Evolutionary conservation across 768 basidiomycete species (phyloP).

Genomic region (Trametes sanguinea): DNA sequence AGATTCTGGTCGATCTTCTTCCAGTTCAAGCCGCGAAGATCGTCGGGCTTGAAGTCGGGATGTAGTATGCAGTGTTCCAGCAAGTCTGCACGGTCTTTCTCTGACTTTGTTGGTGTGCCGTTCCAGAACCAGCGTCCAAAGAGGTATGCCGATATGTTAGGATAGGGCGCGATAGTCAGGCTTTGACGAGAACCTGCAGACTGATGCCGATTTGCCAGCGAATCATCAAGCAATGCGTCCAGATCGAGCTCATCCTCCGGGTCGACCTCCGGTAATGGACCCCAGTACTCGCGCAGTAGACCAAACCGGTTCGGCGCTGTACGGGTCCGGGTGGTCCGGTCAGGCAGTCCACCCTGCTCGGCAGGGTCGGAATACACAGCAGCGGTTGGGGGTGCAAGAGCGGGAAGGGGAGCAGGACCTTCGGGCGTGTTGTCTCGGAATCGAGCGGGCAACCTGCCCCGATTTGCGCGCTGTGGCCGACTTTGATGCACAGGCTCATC

Average conservation of each 20-base stretch:
- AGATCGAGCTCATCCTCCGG: not conserved
- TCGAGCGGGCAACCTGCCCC: not conserved
- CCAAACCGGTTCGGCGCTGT: not conserved
- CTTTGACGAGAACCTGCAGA: not conserved
- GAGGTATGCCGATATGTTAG: not conserved
- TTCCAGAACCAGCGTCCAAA: slow-evolving; percentile 1
- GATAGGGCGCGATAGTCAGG: not conserved
- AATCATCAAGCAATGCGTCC: not conserved
- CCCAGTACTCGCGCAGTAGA: not conserved
- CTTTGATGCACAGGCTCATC: not conserved
- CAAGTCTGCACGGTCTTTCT: not conserved
- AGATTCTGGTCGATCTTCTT: not conserved
- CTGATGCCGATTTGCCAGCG: not conserved
- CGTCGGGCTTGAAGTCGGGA: not conserved
- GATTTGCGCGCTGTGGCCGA: not conserved
- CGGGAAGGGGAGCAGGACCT: not conserved
- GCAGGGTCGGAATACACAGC: not conserved
- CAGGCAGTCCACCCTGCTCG: not conserved
- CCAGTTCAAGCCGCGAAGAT: not conserved
- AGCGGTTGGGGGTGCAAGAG: not conserved
- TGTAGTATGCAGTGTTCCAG: not conserved
- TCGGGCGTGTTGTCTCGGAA: not conserved
- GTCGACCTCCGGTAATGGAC: not conserved
- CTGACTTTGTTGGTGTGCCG: not conserved
- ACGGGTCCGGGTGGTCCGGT: not conserved